phyloP scores from a whole-genome alignment of 805 yeast species.

The Wickerhamiella allomyrinae region DNA sequence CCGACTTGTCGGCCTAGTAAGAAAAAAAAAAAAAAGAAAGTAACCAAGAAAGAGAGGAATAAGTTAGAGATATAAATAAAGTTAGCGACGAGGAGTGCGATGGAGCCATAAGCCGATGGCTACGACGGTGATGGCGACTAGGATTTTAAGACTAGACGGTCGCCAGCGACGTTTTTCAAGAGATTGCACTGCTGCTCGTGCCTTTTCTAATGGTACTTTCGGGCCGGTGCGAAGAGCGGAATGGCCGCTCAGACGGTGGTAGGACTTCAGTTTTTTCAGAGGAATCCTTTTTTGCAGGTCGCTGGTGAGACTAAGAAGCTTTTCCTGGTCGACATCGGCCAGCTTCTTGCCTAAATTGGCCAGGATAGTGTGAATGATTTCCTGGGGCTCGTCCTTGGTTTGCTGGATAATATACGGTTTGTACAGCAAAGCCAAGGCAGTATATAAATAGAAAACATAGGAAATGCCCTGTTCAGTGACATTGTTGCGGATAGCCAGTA shows the following conservation, averaged over 20 bases:
- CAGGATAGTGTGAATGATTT: conserved; percentile 30
- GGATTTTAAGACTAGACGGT: conserved; percentile 1
- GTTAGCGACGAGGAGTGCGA: not conserved
- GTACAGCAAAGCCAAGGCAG: conserved; percentile 25
- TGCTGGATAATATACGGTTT: conserved; percentile 23
- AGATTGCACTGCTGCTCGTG: not conserved
- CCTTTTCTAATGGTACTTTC: not conserved
- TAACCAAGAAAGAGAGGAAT: too few species aligned
- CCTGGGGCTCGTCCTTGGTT: conserved; percentile 25
- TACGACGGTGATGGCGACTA: conserved; percentile 10
- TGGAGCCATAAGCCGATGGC: conserved; percentile 3
- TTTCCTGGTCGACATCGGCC: conserved; percentile 8
- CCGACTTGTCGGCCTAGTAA: too few species aligned
- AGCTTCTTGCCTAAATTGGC: conserved; percentile 19
- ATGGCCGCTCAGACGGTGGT: conserved; percentile 19
- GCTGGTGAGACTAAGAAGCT: conserved; percentile 13
- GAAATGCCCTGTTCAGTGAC: conserved; percentile 43
- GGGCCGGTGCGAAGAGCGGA: conserved; percentile 24
- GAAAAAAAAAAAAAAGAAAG: too few species aligned
- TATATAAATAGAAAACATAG: conserved; percentile 46
- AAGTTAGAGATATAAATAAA: too few species aligned
- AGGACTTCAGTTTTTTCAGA: conserved; percentile 11
- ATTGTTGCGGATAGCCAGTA: conserved; percentile 55
- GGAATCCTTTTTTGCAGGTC: conserved; percentile 15
- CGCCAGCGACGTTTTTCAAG: not conserved